phyloP scores from a whole-genome alignment of 441 rosid species.

The Flueggea neowawraea region DNA sequence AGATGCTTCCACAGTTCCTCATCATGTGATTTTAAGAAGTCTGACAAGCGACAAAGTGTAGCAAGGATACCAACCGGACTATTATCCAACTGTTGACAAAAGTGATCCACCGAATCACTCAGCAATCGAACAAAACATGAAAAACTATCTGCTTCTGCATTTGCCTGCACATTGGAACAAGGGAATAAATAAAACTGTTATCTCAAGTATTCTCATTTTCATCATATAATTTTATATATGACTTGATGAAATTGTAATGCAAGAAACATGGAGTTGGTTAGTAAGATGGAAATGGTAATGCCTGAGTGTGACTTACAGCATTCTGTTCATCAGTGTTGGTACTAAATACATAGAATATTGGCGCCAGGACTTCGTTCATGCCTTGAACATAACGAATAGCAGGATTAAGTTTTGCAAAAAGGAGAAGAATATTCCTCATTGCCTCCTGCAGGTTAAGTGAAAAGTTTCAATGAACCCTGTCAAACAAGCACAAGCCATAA shows the following conservation, averaged over 20 bases:
- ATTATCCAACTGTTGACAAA: slow-evolving; percentile 63
- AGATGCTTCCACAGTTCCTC: slow-evolving; percentile 73
- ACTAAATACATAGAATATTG: slow-evolving; percentile 56
- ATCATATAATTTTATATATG: too few species aligned
- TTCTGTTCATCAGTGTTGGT: slow-evolving; percentile 47
- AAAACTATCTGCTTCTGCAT: slow-evolving; percentile 71
- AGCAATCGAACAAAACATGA: slow-evolving; percentile 57
- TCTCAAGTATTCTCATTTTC: neutral
- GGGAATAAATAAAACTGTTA: neutral
- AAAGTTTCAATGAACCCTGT: neutral
- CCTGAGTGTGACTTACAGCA: slow-evolving; percentile 39
- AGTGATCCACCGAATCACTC: slow-evolving; percentile 69
- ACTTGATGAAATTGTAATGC: too few species aligned
- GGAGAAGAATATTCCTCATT: slow-evolving; percentile 63
- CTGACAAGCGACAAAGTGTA: slow-evolving; percentile 54
- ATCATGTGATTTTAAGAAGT: slow-evolving; percentile 51
- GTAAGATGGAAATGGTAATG: too few species aligned
- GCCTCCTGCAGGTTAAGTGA: slow-evolving; percentile 41
- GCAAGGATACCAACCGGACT: slow-evolving; percentile 64
- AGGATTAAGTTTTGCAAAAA: slow-evolving; percentile 72
- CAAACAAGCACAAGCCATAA: neutral
- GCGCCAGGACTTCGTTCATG: slow-evolving; percentile 81
- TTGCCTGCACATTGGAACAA: slow-evolving; percentile 32
- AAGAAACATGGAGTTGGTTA: too few species aligned
- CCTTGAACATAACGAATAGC: slow-evolving; percentile 77